Evolutionary conservation across 2,329 filamentous ascomycete species (phyloP).

Genomic region (Elsinoe batatas): DNA sequence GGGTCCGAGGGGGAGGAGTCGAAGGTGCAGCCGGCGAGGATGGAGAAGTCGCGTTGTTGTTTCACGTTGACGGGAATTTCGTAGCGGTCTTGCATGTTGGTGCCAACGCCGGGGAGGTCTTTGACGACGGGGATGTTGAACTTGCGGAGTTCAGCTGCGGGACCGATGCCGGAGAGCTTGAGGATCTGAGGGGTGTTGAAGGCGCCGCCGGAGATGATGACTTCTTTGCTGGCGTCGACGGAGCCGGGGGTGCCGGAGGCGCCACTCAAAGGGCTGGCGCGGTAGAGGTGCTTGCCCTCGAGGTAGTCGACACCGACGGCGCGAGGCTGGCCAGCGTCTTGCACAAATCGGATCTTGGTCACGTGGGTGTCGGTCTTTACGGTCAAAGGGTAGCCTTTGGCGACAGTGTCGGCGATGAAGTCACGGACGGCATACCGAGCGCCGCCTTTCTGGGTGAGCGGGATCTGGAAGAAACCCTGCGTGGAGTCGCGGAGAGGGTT

Average conservation of each 20-base stretch:
- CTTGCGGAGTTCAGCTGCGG: slow-evolving; percentile 40
- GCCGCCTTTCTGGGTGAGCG: slow-evolving; percentile 40
- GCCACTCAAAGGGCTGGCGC: slow-evolving; percentile 28
- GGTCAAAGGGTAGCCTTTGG: slow-evolving; percentile 45
- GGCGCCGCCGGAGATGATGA: slow-evolving; percentile 43
- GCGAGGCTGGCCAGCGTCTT: slow-evolving; percentile 46
- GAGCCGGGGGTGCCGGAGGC: slow-evolving; percentile 31
- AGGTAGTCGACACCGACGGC: slow-evolving; percentile 36
- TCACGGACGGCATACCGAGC: slow-evolving; percentile 47
- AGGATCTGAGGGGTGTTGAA: slow-evolving; percentile 58
- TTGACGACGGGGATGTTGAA: slow-evolving; percentile 46
- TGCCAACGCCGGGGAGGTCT: slow-evolving; percentile 53
- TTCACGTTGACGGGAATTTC: slow-evolving; percentile 43
- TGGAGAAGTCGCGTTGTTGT: slow-evolving; percentile 26
- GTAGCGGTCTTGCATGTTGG: slow-evolving; percentile 54
- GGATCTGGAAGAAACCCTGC: slow-evolving; percentile 48
- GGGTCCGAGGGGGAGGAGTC: slow-evolving; percentile 26
- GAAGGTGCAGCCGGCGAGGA: slow-evolving; percentile 34
- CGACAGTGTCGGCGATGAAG: slow-evolving; percentile 42
- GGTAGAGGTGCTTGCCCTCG: slow-evolving; percentile 31
- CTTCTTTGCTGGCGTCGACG: slow-evolving; percentile 35
- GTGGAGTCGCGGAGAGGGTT: slow-evolving; percentile 36
- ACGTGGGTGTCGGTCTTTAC: slow-evolving; percentile 53
- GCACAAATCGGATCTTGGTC: slow-evolving; percentile 56
- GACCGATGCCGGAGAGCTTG: slow-evolving; percentile 55